These are phyloP conservation scores for Pisolithus thermaeus DNA, from an alignment of 1,284 basidiomycete genomes.

Conservation along the genomic window DNA sequence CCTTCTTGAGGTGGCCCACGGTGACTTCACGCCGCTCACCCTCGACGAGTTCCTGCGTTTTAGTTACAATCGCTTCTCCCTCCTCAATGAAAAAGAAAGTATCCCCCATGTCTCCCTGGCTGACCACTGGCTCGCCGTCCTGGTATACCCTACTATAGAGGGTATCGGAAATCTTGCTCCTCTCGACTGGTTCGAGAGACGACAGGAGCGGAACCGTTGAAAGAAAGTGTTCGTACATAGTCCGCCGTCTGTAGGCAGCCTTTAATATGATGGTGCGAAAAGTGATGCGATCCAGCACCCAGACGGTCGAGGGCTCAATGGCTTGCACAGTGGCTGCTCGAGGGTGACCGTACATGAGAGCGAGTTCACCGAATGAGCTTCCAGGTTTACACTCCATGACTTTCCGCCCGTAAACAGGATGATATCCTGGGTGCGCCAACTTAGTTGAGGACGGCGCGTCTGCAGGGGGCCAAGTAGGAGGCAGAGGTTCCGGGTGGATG, in stretches of 20 bases:
- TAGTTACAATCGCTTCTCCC: conserved; percentile 85
- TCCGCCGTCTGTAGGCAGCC: conserved; percentile 78
- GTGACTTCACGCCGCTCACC: conserved; percentile 58
- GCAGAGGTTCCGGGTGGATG: conserved; percentile 64
- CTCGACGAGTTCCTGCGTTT: conserved; percentile 57
- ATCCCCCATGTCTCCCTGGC: conserved; percentile 91
- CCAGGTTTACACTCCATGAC: conserved; percentile 85
- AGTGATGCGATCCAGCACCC: conserved; percentile 95
- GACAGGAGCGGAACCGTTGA: conserved; percentile 87
- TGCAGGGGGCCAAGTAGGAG: conserved; percentile 47
- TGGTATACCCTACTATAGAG: conserved; percentile 80
- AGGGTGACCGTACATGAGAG: conserved; percentile 96
- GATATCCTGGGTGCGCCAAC: conserved; percentile 59
- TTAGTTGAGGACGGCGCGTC: conserved; percentile 36
- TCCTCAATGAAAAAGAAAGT: conserved; percentile 98
- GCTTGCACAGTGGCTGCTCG: conserved; percentile 92
- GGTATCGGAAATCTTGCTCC: conserved; percentile 96
- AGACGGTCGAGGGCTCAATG: conserved; percentile 79
- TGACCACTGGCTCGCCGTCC: conserved; percentile 83
- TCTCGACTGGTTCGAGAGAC: conserved; percentile 80
- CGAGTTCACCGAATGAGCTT: conserved; percentile 92
- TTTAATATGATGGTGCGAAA: conserved; percentile 98
- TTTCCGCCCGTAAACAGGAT: conserved; percentile 72
- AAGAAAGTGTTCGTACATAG: conserved; percentile 95
- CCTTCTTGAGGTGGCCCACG: conserved; percentile 77